These are phyloP conservation scores for Ogataea degrootiae DNA, from an alignment of 805 yeast species.

Conservation along the genomic window DNA sequence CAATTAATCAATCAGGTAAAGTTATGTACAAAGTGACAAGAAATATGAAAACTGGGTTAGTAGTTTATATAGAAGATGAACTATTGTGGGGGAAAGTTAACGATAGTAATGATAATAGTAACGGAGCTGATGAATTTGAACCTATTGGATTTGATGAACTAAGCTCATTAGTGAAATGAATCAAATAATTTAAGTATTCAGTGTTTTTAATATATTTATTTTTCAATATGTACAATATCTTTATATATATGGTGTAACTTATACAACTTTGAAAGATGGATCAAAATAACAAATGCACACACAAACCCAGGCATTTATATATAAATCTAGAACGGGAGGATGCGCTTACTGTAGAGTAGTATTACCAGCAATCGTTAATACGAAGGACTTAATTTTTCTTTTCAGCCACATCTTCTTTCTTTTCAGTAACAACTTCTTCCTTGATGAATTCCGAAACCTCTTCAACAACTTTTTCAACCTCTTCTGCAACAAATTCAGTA, in stretches of 20 bases:
- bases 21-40: slow-evolving; percentile 39
- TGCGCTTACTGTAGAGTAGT: too few species aligned
- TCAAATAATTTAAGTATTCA: neutral
- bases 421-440: too few species aligned
- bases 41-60: slow-evolving; percentile 30
- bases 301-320: neutral
- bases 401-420: slow-evolving; percentile 5
- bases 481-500: slow-evolving; percentile 12
- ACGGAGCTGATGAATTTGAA: slow-evolving; percentile 26
- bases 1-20: slow-evolving; percentile 29
- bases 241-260: neutral
- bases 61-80: slow-evolving; percentile 57
- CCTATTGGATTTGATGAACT: slow-evolving; percentile 39
- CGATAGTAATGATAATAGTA: neutral
- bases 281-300: neutral
- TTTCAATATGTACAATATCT: neutral
- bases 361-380: neutral
- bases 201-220: slow-evolving; percentile 4
- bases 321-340: neutral
- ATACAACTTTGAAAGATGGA: neutral
- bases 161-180: slow-evolving; percentile 1
- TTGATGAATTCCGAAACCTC: neutral
- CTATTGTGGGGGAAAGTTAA: slow-evolving; percentile 39
- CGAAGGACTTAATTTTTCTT: slow-evolving; percentile 13
- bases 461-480: neutral